Evolutionary conservation across 352 stramenopile species (phyloP).

Genomic region (Phytophthora litchii): DNA sequence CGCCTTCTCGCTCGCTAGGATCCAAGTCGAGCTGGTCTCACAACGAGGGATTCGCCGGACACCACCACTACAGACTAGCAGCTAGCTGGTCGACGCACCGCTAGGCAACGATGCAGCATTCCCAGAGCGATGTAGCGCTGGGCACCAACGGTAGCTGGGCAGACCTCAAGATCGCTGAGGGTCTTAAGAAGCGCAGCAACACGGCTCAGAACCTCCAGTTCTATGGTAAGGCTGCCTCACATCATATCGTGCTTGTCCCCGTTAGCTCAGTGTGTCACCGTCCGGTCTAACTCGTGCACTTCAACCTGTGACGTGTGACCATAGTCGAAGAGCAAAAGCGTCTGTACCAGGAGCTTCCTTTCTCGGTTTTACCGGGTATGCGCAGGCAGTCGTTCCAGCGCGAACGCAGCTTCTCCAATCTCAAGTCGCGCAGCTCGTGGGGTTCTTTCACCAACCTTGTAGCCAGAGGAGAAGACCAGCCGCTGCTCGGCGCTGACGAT

Average conservation of each 20-base stretch:
- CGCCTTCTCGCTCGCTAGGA: constrained; percentile 22
- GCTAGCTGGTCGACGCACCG: background rate
- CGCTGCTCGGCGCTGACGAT: constrained; percentile 55
- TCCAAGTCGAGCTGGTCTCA: background rate
- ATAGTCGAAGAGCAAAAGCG: constrained; percentile 76
- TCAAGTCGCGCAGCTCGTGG: constrained; percentile 66
- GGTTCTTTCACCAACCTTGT: constrained; percentile 63
- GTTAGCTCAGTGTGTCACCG: background rate
- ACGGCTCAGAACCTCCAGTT: constrained; percentile 82
- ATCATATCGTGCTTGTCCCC: background rate
- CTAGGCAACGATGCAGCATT: constrained; percentile 63
- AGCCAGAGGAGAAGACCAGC: constrained; percentile 71
- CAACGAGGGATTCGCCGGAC: background rate
- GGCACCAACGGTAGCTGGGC: constrained; percentile 70
- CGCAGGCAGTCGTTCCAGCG: constrained; percentile 75
- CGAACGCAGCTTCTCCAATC: constrained; percentile 72
- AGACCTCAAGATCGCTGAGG: constrained; percentile 69
- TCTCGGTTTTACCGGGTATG: constrained; percentile 74
- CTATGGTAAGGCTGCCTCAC: constrained; percentile 52
- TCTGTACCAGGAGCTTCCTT: constrained; percentile 75
- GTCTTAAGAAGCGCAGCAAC: constrained; percentile 80
- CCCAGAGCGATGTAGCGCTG: constrained; percentile 70
- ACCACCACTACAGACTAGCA: background rate
- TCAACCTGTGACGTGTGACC: constrained; percentile 25
- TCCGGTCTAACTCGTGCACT: constrained; percentile 3